These are phyloP conservation scores for Agrocybe praecox DNA, from an alignment of 768 basidiomycete genomes.

Conservation along the genomic window DNA sequence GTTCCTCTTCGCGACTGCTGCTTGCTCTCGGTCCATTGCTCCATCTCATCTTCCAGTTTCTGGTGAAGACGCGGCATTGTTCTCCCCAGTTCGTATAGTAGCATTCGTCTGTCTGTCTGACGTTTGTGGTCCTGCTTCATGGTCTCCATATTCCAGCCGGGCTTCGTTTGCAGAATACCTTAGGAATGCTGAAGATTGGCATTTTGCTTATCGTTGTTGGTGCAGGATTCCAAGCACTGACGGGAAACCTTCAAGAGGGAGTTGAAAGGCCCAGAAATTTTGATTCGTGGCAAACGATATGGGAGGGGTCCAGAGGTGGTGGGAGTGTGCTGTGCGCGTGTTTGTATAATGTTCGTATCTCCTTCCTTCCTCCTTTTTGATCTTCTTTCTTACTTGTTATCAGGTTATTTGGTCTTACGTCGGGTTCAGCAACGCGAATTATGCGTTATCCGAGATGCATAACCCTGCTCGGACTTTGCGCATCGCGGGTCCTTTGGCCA, in stretches of 20 bases:
- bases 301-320: conserved; percentile 46
- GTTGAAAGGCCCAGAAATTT: conserved; percentile 37
- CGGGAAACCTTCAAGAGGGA: conserved; percentile 26
- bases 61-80: conserved; percentile 32
- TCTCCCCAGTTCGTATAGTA: conserved; percentile 24
- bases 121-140: conserved; percentile 37
- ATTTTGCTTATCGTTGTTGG: conserved; percentile 49
- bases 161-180: conserved; percentile 61
- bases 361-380: neutral
- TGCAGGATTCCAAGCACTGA: conserved; percentile 50
- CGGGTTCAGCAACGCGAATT: conserved; percentile 72
- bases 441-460: conserved; percentile 63
- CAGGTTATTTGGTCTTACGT: conserved; percentile 54
- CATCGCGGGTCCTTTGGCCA: conserved; percentile 65
- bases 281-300: conserved; percentile 19
- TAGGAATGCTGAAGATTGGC: conserved; percentile 59
- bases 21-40: too few relatives aligned
- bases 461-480: conserved; percentile 65
- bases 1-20: too few relatives aligned
- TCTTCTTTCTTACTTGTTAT: neutral
- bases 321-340: conserved; percentile 53
- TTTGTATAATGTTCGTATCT: conserved; percentile 46
- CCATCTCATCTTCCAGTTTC: conserved; percentile 34
- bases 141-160: conserved; percentile 54
- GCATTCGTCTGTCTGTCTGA: conserved; percentile 39